A percentile compares a stretch with the other conserved stretches of the same genome.
Conservation (phyloP, 768 basidiomycete species). For the Ephemerocybe angulata region DNA sequence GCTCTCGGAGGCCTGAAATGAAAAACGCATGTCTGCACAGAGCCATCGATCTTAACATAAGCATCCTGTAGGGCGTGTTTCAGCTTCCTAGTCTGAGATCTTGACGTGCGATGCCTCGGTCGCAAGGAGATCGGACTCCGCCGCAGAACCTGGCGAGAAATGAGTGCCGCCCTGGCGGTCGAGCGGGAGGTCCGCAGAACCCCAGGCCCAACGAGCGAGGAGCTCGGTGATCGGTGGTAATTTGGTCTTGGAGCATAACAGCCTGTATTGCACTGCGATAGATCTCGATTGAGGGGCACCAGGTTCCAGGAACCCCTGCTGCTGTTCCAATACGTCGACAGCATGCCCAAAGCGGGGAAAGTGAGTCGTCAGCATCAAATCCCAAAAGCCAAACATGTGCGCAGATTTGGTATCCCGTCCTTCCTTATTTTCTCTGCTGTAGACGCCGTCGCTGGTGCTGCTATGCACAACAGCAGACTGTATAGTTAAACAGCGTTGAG, state of each 20-base stretch:
- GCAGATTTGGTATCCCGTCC: background rate
- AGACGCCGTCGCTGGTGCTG: background rate
- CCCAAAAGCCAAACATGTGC: slow-evolving; percentile 2
- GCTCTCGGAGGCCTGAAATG: slow-evolving; percentile 20
- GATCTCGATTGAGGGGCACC: slow-evolving; percentile 9
- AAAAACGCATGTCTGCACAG: slow-evolving; percentile 36
- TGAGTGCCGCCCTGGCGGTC: slow-evolving; percentile 4
- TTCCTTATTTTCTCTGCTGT: background rate
- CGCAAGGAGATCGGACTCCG: slow-evolving; percentile 4
- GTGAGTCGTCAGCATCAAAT: background rate
- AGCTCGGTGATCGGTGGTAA: slow-evolving; percentile 8
- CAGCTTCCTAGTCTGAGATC: slow-evolving; percentile 10
- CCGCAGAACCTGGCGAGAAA: slow-evolving; percentile 1
- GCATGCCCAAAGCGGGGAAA: slow-evolving; percentile 6
- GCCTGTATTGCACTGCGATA: background rate
- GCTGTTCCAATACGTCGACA: background rate
- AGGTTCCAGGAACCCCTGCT: slow-evolving; percentile 2
- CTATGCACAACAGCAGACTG: background rate
- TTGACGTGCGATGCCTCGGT: slow-evolving; percentile 24
- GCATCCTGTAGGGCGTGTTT: background rate
- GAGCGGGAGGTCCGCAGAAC: slow-evolving; percentile 3
- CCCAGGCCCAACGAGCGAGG: background rate
- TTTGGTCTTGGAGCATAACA: slow-evolving; percentile 8
- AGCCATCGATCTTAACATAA: slow-evolving; percentile 12
- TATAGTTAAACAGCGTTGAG: slow-evolving; percentile 2